A percentile compares a stretch with the other conserved stretches of the same genome.
Evolutionary conservation across 2,329 filamentous ascomycete species (phyloP).

Genomic region (Metarhizium robertsii): DNA sequence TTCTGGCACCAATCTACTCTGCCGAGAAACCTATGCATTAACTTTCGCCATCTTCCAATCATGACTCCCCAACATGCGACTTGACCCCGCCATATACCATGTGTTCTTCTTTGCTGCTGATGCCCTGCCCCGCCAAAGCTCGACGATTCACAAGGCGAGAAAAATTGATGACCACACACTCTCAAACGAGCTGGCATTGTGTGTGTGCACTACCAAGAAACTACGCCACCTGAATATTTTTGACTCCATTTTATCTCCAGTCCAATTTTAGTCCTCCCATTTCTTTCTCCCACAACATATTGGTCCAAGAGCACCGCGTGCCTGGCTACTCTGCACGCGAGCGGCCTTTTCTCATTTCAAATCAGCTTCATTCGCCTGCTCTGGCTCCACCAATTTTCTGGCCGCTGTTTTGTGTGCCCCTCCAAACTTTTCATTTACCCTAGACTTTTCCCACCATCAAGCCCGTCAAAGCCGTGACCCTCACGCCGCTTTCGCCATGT

Average conservation of each 20-base stretch:
- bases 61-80: background rate
- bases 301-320: slow-evolving; percentile 8
- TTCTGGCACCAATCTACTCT: no score
- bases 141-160: slow-evolving; percentile 29
- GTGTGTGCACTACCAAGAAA: slow-evolving; percentile 5
- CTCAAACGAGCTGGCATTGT: slow-evolving; percentile 7
- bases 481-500: slow-evolving; percentile 48
- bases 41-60: background rate
- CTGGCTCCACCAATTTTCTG: background rate
- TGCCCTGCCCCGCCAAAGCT: slow-evolving; percentile 10
- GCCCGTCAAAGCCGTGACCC: background rate
- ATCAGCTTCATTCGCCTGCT: background rate
- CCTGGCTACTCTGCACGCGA: slow-evolving; percentile 9
- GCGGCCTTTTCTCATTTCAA: background rate
- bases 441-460: background rate
- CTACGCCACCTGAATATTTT: background rate
- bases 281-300: background rate
- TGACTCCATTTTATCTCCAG: slow-evolving; percentile 2
- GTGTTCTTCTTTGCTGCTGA: background rate
- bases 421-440: slow-evolving; percentile 3
- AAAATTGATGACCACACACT: slow-evolving; percentile 30
- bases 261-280: slow-evolving; percentile 1
- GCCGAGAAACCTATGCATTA: no score
- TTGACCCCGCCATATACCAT: background rate
- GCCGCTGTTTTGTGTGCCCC: background rate